phyloP scores from a whole-genome alignment of 352 stramenopile genomes.

The Elongisporangium senticosum region DNA sequence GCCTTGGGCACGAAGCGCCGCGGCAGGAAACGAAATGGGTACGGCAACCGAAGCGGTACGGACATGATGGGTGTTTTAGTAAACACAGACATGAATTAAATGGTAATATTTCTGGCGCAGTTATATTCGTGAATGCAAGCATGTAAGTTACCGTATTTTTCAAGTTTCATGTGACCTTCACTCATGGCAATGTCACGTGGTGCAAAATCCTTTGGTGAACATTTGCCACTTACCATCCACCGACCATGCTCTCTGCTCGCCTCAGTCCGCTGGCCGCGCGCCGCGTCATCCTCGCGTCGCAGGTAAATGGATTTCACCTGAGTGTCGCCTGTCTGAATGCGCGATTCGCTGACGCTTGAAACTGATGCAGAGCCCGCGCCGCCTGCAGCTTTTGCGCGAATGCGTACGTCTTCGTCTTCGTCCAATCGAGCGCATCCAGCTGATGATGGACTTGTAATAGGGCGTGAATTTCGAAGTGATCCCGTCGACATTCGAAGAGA shows the following conservation, averaged over 20 bases:
- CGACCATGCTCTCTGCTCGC: conserved; percentile 47
- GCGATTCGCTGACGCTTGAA: background rate
- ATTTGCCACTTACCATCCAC: background rate
- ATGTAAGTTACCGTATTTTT: background rate
- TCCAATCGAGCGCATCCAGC: background rate
- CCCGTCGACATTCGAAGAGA: conserved; percentile 79
- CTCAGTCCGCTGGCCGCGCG: conserved; percentile 35
- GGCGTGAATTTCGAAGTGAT: conserved; percentile 73
- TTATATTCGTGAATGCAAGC: background rate
- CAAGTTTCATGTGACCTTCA: background rate
- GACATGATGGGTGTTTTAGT: background rate
- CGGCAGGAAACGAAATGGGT: background rate
- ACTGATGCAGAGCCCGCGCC: conserved; percentile 51
- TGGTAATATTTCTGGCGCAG: no score
- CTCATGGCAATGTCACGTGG: background rate
- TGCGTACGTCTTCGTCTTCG: conserved; percentile 33
- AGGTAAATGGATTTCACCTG: conserved; percentile 14
- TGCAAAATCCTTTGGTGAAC: background rate
- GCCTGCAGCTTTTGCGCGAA: conserved; percentile 63
- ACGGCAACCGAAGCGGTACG: background rate
- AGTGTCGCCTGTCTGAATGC: background rate
- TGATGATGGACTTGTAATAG: conserved; percentile 14
- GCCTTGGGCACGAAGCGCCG: background rate
- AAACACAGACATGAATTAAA: background rate
- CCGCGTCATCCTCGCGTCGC: conserved; percentile 70